Evolutionary conservation across 345 rosid species (phyloP).

Genomic region (Excoecaria agallocha): DNA sequence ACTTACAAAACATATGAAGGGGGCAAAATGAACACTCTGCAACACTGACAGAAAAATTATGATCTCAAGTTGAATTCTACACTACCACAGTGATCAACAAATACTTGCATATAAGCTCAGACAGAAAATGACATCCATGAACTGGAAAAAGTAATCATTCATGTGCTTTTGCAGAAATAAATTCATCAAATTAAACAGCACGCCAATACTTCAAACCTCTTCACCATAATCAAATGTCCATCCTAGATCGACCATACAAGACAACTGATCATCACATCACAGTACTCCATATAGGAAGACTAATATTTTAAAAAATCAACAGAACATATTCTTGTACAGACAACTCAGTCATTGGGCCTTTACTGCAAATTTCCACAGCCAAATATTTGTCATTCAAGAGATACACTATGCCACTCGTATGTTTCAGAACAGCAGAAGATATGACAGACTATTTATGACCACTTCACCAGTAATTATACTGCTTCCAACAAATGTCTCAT

Average conservation of each 20-base stretch:
- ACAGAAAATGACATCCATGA: constrained; percentile 1
- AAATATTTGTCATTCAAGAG: constrained; percentile 21
- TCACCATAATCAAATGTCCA: not conserved
- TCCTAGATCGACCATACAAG: not conserved
- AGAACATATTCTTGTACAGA: constrained; percentile 6
- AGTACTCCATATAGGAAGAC: not conserved
- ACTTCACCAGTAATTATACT: constrained; percentile 31
- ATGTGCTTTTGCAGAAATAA: not conserved
- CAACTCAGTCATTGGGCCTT: not conserved
- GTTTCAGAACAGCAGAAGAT: constrained; percentile 30
- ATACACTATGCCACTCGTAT: constrained; percentile 25
- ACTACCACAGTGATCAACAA: not conserved
- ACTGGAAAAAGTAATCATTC: not conserved
- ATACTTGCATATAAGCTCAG: not conserved
- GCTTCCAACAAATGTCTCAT: constrained; percentile 38
- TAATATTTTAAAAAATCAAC: not conserved
- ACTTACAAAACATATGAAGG: constrained; percentile 12
- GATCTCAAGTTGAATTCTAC: constrained; percentile 9
- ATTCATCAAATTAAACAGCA: not conserved
- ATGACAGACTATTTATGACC: constrained; percentile 24
- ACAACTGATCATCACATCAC: not conserved
- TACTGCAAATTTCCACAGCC: constrained; percentile 10
- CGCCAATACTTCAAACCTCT: not conserved
- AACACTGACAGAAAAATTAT: not conserved
- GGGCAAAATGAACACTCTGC: not conserved